Evolutionary conservation across 2,329 filamentous ascomycete species (phyloP).

Genomic region (Colletotrichum somersetense): DNA sequence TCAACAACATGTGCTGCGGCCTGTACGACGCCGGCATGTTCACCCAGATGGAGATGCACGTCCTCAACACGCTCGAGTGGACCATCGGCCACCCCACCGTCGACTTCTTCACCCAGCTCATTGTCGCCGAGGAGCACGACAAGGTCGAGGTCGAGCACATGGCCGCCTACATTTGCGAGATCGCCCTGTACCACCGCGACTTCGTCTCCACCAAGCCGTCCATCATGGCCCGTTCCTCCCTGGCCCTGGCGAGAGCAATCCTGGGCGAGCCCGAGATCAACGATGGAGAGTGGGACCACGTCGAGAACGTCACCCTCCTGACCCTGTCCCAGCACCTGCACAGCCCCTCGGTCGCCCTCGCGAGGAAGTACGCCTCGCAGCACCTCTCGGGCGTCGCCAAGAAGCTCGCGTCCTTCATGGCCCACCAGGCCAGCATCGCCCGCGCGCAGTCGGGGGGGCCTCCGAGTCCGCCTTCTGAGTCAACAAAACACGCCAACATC

Average conservation of each 20-base stretch:
- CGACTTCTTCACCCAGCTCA: constrained; percentile 91
- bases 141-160: constrained; percentile 94
- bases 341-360: constrained; percentile 68
- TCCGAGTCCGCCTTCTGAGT: constrained; percentile 71
- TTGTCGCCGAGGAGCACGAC: constrained; percentile 81
- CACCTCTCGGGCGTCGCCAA: constrained; percentile 66
- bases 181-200: constrained; percentile 95
- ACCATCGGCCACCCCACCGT: constrained; percentile 95
- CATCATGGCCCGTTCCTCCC: constrained; percentile 87
- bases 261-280: constrained; percentile 82
- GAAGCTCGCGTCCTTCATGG: constrained; percentile 70
- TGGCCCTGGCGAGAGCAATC: constrained; percentile 89
- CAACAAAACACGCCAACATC: constrained; percentile 68
- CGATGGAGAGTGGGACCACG: constrained; percentile 81
- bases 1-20: constrained; percentile 99
- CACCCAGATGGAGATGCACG: constrained; percentile 99
- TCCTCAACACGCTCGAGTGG: constrained; percentile 97
- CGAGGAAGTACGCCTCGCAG: constrained; percentile 70
- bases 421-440: constrained; percentile 68
- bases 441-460: constrained; percentile 63
- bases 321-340: constrained; percentile 71
- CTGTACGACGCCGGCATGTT: constrained; percentile 99
- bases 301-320: constrained; percentile 75
- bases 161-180: constrained; percentile 93
- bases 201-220: constrained; percentile 95